Evolutionary conservation across 371 early-diverging fungal species (phyloP).

Genomic region (Syncephalis fuscata): DNA sequence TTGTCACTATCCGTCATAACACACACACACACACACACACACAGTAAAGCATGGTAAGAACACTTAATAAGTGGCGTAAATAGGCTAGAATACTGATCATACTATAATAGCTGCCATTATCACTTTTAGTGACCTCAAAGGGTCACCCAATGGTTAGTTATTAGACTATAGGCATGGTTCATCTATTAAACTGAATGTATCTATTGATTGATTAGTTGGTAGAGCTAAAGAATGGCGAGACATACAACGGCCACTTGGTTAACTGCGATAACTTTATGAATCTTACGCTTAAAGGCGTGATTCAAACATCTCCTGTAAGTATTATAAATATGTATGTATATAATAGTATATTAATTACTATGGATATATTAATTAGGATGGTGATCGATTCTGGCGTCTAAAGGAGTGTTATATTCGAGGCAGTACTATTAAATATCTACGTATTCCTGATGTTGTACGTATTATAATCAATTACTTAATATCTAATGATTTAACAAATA

Average conservation of each 20-base stretch:
- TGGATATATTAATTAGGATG: slow-evolving; percentile 35
- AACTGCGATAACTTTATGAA: slow-evolving; percentile 98
- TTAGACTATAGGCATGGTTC: neutral
- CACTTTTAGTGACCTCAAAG: slow-evolving; percentile 73
- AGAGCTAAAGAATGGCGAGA: slow-evolving; percentile 96
- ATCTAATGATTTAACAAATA: neutral
- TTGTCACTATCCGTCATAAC: too few relatives aligned
- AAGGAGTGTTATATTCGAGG: slow-evolving; percentile 88
- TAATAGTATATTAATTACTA: neutral
- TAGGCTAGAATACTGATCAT: too few relatives aligned
- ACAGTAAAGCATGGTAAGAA: too few relatives aligned
- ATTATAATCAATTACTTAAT: slow-evolving; percentile 7
- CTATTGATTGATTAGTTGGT: slow-evolving; percentile 36
- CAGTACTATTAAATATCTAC: slow-evolving; percentile 85
- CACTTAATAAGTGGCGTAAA: too few relatives aligned
- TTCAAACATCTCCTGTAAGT: slow-evolving; percentile 72
- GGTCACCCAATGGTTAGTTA: slow-evolving; percentile 67
- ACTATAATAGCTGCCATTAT: slow-evolving; percentile 60
- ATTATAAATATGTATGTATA: neutral
- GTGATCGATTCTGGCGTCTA: slow-evolving; percentile 82
- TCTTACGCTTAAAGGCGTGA: slow-evolving; percentile 85
- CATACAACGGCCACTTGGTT: slow-evolving; percentile 93
- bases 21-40: too few relatives aligned
- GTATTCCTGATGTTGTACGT: slow-evolving; percentile 68
- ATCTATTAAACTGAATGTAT: neutral